Percentiles rank a stretch among this genome's conserved stretches.
Evolutionary conservation across 345 rosid genomes (phyloP).

Genomic region (Eucalyptus albens): DNA sequence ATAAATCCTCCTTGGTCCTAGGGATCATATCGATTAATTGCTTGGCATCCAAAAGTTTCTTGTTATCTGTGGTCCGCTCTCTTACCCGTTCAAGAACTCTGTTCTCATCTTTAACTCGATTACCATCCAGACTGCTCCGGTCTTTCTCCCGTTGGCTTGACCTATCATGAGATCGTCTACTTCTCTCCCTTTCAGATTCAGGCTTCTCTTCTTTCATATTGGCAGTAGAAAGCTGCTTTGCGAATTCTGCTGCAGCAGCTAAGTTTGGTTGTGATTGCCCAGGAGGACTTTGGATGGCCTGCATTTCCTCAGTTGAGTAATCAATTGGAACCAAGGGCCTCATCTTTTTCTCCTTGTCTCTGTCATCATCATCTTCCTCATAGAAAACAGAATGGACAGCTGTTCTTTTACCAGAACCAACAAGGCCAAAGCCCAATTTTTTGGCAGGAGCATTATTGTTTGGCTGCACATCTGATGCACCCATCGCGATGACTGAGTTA

Average conservation of each 20-base stretch:
- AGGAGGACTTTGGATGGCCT: slow-evolving; percentile 53
- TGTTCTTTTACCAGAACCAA: slow-evolving; percentile 86
- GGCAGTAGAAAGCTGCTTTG: slow-evolving; percentile 68
- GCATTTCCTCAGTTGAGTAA: slow-evolving; percentile 88
- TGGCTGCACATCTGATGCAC: slow-evolving; percentile 38
- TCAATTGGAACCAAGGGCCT: slow-evolving; percentile 97
- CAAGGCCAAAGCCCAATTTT: slow-evolving; percentile 93
- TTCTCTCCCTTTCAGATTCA: slow-evolving; percentile 70
- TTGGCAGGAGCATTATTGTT: slow-evolving; percentile 45
- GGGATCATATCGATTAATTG: slow-evolving; percentile 98
- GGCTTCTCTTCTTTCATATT: slow-evolving; percentile 59
- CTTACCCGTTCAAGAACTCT: slow-evolving; percentile 38
- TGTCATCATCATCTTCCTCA: slow-evolving; percentile 93
- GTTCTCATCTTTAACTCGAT: slow-evolving; percentile 38
- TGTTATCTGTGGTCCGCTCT: slow-evolving; percentile 56
- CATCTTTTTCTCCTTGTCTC: slow-evolving; percentile 75
- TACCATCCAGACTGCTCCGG: slow-evolving; percentile 26
- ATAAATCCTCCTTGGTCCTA: slow-evolving; percentile 90
- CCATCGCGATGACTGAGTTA: slow-evolving; percentile 20
- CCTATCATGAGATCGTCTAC: slow-evolving; percentile 64
- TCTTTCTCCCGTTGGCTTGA: slow-evolving; percentile 59
- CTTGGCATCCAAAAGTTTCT: slow-evolving; percentile 88
- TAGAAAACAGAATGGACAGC: slow-evolving; percentile 89
- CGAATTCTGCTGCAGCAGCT: slow-evolving; percentile 93
- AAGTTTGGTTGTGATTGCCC: slow-evolving; percentile 65